A percentile compares a stretch with the other conserved stretches of the same genome.
Evolutionary conservation across 2,329 filamentous ascomycete species (phyloP).

Genomic region (Zarea fungicola): DNA sequence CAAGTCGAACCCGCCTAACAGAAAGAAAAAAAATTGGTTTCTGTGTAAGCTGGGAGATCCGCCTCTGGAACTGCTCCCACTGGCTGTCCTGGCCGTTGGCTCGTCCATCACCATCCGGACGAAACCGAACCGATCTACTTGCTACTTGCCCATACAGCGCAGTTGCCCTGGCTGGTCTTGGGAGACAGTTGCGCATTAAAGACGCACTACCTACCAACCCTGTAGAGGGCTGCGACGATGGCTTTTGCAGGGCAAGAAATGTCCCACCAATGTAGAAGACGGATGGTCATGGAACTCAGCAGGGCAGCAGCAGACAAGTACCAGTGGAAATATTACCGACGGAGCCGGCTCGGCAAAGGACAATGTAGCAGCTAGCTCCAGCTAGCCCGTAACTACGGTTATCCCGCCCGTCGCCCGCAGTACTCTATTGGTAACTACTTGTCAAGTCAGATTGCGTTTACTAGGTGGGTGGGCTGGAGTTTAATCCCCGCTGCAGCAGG

Average conservation of each 20-base stretch:
- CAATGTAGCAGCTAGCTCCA: neutral
- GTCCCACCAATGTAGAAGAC: neutral
- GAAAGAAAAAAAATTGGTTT: too few relatives aligned
- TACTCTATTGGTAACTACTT: neutral
- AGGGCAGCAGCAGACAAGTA: neutral
- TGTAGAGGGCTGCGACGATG: constrained; percentile 7
- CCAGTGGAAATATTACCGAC: constrained; percentile 1
- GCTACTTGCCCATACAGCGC: too few relatives aligned
- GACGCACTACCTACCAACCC: too few relatives aligned
- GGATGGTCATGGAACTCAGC: neutral
- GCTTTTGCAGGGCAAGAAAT: neutral
- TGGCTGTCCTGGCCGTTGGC: neutral
- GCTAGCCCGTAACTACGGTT: too few relatives aligned
- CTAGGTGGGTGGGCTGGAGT: constrained; percentile 4
- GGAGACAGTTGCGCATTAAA: too few relatives aligned
- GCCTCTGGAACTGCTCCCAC: neutral
- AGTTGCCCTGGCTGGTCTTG: too few relatives aligned
- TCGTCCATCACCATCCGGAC: too few relatives aligned
- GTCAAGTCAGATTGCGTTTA: constrained; percentile 10
- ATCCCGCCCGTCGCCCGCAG: constrained; percentile 4
- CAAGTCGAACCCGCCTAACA: too few relatives aligned
- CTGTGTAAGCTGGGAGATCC: too few relatives aligned
- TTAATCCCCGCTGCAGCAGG: constrained; percentile 1
- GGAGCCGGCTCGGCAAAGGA: constrained; percentile 12
- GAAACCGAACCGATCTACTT: too few relatives aligned